Conservation (phyloP, 139 green algal genomes). For the Micractinium sp. region DNA sequence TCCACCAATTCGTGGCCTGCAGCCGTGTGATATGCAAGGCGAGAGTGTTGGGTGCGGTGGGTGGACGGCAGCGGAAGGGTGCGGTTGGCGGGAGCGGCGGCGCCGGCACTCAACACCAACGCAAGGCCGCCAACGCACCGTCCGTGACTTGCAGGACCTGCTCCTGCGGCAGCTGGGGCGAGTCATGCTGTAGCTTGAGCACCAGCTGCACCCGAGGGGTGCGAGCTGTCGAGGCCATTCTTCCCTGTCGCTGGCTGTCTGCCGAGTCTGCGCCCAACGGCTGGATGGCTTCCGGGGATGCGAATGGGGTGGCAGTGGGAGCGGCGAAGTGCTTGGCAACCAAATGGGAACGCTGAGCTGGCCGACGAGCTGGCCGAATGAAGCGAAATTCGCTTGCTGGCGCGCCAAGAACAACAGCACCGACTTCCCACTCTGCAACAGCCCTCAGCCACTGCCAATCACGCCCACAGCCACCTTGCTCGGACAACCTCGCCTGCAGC, state of each 20-base stretch:
- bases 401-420: too few species aligned
- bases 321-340: not conserved
- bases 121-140: not conserved
- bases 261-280: not conserved
- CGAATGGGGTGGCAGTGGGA: not conserved
- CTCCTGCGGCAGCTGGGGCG: not conserved
- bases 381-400: too few species aligned
- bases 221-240: not conserved
- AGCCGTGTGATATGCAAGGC: not conserved
- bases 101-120: not conserved
- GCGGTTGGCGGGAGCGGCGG: not conserved
- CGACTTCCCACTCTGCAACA: too few species aligned
- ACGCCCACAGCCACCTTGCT: too few species aligned
- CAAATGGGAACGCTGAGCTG: not conserved
- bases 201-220: conserved; percentile 27
- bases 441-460: too few species aligned
- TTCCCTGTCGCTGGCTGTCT: not conserved
- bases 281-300: not conserved
- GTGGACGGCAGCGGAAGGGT: not conserved
- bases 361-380: not conserved
- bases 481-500: not conserved
- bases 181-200: not conserved
- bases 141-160: conserved; percentile 1
- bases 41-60: not conserved
- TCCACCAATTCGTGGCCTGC: conserved; percentile 24